Percentiles rank a stretch among this genome's conserved stretches.
Evolutionary conservation across 148 eudicot genomes (phyloP).

Genomic region (Simmondsia chinensis): DNA sequence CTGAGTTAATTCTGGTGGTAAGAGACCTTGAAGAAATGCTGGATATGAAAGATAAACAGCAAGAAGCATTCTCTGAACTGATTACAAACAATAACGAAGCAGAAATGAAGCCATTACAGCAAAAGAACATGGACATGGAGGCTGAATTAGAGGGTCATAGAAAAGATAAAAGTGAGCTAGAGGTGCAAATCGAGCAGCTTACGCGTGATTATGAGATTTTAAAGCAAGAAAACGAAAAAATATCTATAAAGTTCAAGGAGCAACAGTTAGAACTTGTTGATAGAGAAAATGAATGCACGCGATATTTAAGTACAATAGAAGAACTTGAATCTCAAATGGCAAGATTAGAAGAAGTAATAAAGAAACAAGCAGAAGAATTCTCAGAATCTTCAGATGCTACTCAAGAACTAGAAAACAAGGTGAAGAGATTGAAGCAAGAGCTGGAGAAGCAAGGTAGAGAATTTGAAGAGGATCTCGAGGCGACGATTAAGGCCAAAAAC

Average conservation of each 20-base stretch:
- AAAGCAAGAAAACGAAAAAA: conserved; percentile 46
- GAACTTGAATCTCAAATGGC: conserved; percentile 46
- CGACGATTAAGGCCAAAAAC: conserved; percentile 28
- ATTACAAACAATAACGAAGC: conserved; percentile 7
- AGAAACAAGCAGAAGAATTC: conserved; percentile 47
- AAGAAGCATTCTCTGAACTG: conserved; percentile 7
- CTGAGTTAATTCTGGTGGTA: conserved; percentile 58
- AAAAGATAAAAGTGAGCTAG: conserved; percentile 40
- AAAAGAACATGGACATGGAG: conserved; percentile 33
- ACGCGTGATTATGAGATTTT: conserved; percentile 35
- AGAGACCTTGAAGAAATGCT: conserved; percentile 64
- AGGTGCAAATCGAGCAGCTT: conserved; percentile 31
- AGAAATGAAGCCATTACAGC: conserved; percentile 30
- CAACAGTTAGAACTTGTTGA: conserved; percentile 38
- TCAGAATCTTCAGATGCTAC: conserved; percentile 39
- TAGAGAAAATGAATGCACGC: conserved; percentile 49
- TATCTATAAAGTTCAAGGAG: conserved; percentile 35
- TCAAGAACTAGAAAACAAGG: conserved; percentile 45
- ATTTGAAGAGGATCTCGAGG: conserved; percentile 49
- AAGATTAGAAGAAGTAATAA: conserved; percentile 45
- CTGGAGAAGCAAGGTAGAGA: conserved; percentile 49
- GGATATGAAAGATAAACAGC: conserved; percentile 44
- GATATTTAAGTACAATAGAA: conserved; percentile 34
- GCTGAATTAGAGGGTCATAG: conserved; percentile 46
- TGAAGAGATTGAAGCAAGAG: conserved; percentile 45